Base-by-base conservation (phyloP, 495 filamentous ascomycete species). In the Penicillium flavigenum region DNA sequence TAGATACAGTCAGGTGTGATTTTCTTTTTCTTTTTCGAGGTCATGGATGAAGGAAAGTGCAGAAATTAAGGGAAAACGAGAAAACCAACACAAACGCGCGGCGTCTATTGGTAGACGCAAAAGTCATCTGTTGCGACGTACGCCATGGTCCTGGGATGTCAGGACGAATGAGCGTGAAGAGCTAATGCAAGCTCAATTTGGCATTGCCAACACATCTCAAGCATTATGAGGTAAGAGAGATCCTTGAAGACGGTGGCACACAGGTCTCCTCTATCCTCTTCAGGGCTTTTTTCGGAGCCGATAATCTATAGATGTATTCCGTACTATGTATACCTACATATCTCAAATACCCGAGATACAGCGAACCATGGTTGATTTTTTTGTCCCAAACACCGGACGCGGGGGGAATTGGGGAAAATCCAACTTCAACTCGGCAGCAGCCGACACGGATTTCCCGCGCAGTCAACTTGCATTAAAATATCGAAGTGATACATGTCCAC, bases 51-150 rank as follows among this genome's bases (percentile, higher is more conserved):
- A 36, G 19, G 4, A 19, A 43, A 31, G 16, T 17, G 36, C 36
- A 39, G 36, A 49, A 42, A 44, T 42, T 26, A 22, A 49, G 17
- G 34, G 43, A 29, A 48, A 38, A 31, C 24, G 7, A 8, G 27
- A 63, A 66, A 66, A 61, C 65, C 65, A 68, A 68, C 66, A 66
- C 50, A 57, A 63, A 63, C 56, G 66, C 66, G 58, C 58, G 29
- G 61, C 63, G 63, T 68, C 63, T 66, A 68, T 68, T 68, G 66
- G 66, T 60, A 56, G 61, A 66, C 42, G 47, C 43, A 55, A 55
- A 16, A 56, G 63, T 66, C 66, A 66, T 46, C 58, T 64, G 66
- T 58, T 63, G 58, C 55, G 59, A 61, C 60, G 54, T 57, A 52
- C 49, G 63, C 63, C 66, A 54, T 63, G 61, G 63, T 54, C 52